Base-by-base conservation (phyloP, 2,329 filamentous ascomycete species). In the Penicillium olsonii region DNA sequence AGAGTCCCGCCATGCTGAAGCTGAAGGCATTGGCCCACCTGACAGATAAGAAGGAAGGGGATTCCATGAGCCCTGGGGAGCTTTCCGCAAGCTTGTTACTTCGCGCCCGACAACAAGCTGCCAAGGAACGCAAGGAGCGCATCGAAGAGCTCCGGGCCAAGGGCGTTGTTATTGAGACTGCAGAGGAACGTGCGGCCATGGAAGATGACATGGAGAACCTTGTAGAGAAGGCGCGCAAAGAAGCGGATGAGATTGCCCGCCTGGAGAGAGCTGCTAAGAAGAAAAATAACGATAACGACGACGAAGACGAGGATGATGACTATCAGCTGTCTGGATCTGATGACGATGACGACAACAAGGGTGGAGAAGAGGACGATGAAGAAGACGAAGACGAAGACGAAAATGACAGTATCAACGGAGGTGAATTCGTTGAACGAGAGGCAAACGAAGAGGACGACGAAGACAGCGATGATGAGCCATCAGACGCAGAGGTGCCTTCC, bases 141-240 rank as follows among this genome's bases (percentile, higher is more conserved):
- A 80, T 97, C 17, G 84, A 90, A 48, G 80, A 85, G 59, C 79
- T 99, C 34, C 84, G 83, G 62, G 85, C 87, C 10, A 90, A 88
- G 69, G 94, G 94, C 7, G 80, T 96, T 20, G 76, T 87, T 19
- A 78, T 97, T 15, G 87, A 92, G 68, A 96, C 89, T 0, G 84
- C 86, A 2, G 92, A 96, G 69, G 92, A 99, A 68, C 84, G 89
- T 17, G 88, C 92, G 64, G 83, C 84, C 27, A 87, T 95, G 66
- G 84, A 90, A 68, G 84, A 88, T 49, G 84, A 92, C 51, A 84
- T 96, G 11, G 94, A 97, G 60, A 87, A 96, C 63, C 81, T 97
- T 52, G 83, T 97, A 20, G 87, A 92, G 40, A 91, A 87, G 62
- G 92, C 92, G 17, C 81, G 91, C 49, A 79, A 84, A 53, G 90